These are phyloP conservation scores for Chrysosphaeria jannelii DNA, from an alignment of 2,329 filamentous ascomycete species.

Conservation along the genomic window DNA sequence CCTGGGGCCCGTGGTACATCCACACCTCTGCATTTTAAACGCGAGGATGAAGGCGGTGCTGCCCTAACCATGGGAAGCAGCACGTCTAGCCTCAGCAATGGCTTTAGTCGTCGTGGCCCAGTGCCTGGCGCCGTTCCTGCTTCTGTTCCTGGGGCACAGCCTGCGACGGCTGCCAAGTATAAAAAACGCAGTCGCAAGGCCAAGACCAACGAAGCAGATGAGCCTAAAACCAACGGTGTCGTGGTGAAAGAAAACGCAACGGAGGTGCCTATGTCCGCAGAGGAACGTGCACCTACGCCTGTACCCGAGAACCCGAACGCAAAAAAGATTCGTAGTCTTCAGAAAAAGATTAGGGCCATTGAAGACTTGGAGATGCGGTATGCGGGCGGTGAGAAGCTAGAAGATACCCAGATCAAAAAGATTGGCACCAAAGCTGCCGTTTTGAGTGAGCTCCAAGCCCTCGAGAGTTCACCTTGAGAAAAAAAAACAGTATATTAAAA, in stretches of 20 bases:
- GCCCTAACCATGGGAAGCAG: constrained; percentile 62
- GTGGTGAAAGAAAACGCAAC: constrained; percentile 4
- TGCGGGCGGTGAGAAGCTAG: constrained; percentile 80
- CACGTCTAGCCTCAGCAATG: constrained; percentile 24
- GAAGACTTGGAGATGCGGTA: constrained; percentile 95
- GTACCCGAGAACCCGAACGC: constrained; percentile 36
- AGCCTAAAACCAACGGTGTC: constrained; percentile 1
- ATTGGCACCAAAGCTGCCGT: constrained; percentile 70
- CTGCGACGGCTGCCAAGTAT: constrained; percentile 56
- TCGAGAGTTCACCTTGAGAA: no score
- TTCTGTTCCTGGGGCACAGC: constrained; percentile 15
- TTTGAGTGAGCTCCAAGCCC: constrained; percentile 44
- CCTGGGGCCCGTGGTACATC: constrained; percentile 70
- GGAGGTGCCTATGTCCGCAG: constrained; percentile 13
- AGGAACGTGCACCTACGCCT: constrained; percentile 10
- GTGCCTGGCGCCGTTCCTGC: constrained; percentile 60
- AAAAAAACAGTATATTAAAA: no score
- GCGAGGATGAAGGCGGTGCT: constrained; percentile 78
- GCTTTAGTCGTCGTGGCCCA: constrained; percentile 36
- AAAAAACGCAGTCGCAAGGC: constrained; percentile 92
- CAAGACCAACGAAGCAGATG: constrained; percentile 45
- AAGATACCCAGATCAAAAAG: constrained; percentile 97
- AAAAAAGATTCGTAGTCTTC: constrained; percentile 76
- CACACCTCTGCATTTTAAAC: constrained; percentile 85
- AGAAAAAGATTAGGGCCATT: constrained; percentile 95